Evolutionary conservation across 176 grass and related monocot genomes (phyloP), one percentile per base, ranked within the genome.

Genomic region (Cymbopogon citratus): DNA sequence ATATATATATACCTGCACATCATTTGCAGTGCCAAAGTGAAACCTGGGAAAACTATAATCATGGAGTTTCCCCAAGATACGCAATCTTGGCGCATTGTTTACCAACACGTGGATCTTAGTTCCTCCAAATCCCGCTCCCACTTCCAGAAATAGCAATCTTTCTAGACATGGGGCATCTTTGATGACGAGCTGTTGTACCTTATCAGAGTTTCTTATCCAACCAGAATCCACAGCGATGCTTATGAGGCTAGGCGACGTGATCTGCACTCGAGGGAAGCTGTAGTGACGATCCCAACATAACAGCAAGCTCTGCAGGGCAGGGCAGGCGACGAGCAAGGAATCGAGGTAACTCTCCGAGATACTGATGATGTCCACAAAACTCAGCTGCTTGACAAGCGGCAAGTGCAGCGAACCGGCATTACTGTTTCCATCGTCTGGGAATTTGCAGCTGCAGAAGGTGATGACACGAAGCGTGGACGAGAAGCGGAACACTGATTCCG

Each of bases 241-340:
- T 62, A 1, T 27, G 54, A 59, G 6, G 21, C 14, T 57, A 9
- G 6, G 19, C 0, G 54, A 59, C n/a, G 24, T 1, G n/a, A 59
- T 59, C n/a, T 24, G 0, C 8, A 11, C 3, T 2, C 21, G 8
- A 59, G 54, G 8, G 7, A 19, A 59, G 21, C n/a, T n/a, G n/a
- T n/a, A n/a, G n/a, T n/a, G n/a, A n/a, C 2, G 0, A 9, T 10
- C 5, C 1, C 9, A 40, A 2, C 9, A 1, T 4, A 59, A 9
- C 21, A 45, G 44, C 44, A 45, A 45, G 44, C 12, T 45, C 44
- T 45, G 0, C 44, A 45, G 12, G 44, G 0, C n/a, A 24, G 54
- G 54, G 54, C 54, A 24, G 54, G 8, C n/a, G 6, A 18, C n/a
- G 21, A 59, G 54, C 14, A 59, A 18, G 7, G 0, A 1, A 24